These are phyloP conservation scores for Irpex sp. DNA, from an alignment of 1,284 basidiomycete genomes.

Conservation along the genomic window DNA sequence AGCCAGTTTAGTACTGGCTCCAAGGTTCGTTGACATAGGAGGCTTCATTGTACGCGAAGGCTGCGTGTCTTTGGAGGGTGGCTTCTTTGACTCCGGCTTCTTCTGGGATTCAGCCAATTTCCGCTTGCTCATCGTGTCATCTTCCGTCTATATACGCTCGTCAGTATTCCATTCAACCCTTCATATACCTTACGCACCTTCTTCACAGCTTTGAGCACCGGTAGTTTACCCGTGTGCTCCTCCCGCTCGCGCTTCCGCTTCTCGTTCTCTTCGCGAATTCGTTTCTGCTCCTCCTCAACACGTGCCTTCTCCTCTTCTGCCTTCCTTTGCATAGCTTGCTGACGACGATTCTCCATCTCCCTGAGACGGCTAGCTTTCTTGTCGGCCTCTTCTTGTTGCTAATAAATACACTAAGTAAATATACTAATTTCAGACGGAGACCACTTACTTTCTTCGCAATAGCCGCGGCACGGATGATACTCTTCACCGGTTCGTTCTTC, in stretches of 20 bases:
- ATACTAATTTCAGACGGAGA: background rate
- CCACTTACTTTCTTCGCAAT: conserved; percentile 77
- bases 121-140: conserved; percentile 69
- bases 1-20: conserved; percentile 22
- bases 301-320: conserved; percentile 73
- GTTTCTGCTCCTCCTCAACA: conserved; percentile 63
- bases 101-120: conserved; percentile 57
- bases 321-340: conserved; percentile 69
- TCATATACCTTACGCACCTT: conserved; percentile 41
- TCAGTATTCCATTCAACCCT: background rate
- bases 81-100: conserved; percentile 57
- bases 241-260: conserved; percentile 72
- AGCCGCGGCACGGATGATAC: conserved; percentile 75
- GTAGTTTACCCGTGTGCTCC: conserved; percentile 61
- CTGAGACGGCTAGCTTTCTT: conserved; percentile 72
- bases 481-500: conserved; percentile 73
- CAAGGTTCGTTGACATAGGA: conserved; percentile 20
- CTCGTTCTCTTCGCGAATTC: conserved; percentile 66
- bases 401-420: conserved; percentile 9
- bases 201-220: conserved; percentile 49
- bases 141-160: conserved; percentile 22
- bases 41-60: conserved; percentile 30
- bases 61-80: conserved; percentile 38
- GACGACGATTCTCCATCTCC: conserved; percentile 77
- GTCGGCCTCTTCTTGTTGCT: conserved; percentile 87